Percentiles rank a stretch among this genome's conserved stretches.
Evolutionary conservation across 2,329 filamentous ascomycete species (phyloP).

Genomic region (Fusarium phyllophilum): DNA sequence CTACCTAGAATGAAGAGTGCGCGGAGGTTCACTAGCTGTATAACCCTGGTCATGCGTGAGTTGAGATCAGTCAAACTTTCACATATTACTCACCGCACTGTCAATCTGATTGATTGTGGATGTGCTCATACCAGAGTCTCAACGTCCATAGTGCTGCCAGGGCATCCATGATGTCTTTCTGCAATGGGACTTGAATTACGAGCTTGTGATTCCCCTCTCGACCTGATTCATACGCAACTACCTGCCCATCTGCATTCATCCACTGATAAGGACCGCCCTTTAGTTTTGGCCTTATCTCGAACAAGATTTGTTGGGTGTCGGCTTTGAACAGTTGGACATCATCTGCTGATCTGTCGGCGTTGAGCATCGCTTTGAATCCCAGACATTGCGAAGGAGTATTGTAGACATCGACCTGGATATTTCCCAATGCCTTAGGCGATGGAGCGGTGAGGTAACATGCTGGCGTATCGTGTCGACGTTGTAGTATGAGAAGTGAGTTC

Average conservation of each 20-base stretch:
- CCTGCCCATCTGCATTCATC: background rate
- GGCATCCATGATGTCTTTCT: background rate
- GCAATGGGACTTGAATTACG: background rate
- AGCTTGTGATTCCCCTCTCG: background rate
- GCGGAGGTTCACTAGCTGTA: background rate
- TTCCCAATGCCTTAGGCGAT: slow-evolving; percentile 9
- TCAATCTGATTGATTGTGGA: background rate
- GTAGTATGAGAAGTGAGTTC: background rate
- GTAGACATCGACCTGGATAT: background rate
- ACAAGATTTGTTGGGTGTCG: background rate
- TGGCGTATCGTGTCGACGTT: background rate
- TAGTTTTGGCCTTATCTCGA: slow-evolving; percentile 8
- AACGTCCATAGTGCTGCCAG: slow-evolving; percentile 24
- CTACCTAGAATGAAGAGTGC: fast-evolving
- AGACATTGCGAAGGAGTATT: background rate
- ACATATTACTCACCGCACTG: background rate
- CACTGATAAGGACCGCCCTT: slow-evolving; percentile 25
- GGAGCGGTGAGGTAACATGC: slow-evolving; percentile 28
- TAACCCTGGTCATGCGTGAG: background rate
- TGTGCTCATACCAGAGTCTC: slow-evolving; percentile 23
- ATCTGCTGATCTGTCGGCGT: slow-evolving; percentile 4
- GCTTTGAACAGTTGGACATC: slow-evolving; percentile 3
- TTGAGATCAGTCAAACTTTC: fast-evolving
- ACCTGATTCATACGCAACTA: background rate
- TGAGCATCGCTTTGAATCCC: slow-evolving; percentile 15